phyloP scores from a whole-genome alignment of 1,284 basidiomycete genomes.

The Cryptococcus sp. region DNA sequence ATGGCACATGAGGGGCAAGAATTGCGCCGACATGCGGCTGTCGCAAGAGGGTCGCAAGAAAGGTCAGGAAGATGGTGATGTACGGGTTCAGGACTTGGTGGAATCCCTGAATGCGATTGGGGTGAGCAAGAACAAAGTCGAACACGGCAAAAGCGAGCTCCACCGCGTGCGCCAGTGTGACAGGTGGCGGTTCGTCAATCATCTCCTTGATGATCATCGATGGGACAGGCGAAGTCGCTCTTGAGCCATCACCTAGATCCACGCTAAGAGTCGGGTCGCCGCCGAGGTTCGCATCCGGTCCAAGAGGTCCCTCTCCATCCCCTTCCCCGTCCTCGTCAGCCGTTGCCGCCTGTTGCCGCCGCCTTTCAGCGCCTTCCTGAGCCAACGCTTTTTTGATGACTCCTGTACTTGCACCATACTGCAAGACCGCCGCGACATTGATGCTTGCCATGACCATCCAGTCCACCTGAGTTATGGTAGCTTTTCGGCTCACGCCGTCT shows the following conservation, averaged over 20 bases:
- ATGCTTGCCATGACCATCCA: constrained; percentile 95
- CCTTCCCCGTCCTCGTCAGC: constrained; percentile 53
- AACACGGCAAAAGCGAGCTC: constrained; percentile 80
- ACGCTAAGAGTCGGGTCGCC: neutral
- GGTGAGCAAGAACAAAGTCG: constrained; percentile 67
- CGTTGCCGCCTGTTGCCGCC: constrained; percentile 53
- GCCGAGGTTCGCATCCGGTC: constrained; percentile 13
- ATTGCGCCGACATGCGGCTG: constrained; percentile 63
- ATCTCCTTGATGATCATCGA: neutral
- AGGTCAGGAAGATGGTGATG: constrained; percentile 81
- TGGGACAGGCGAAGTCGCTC: constrained; percentile 3
- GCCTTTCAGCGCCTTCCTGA: constrained; percentile 46
- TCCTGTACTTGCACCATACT: constrained; percentile 80
- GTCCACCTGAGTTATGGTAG: constrained; percentile 68
- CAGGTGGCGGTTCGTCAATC: constrained; percentile 54
- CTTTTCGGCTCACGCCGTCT: constrained; percentile 59
- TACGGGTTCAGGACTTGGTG: constrained; percentile 77
- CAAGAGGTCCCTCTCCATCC: constrained; percentile 30
- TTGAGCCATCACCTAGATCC: neutral
- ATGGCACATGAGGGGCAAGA: constrained; percentile 78
- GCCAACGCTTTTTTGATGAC: constrained; percentile 62
- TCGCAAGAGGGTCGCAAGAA: constrained; percentile 74
- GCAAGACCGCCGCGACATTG: constrained; percentile 78
- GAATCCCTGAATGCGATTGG: constrained; percentile 61
- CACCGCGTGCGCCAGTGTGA: constrained; percentile 69